Percentiles rank a stretch among this genome's conserved stretches.
These are phyloP conservation scores for Trichoderma erinaceum DNA, from an alignment of 495 filamentous ascomycete species.

Conservation along the genomic window DNA sequence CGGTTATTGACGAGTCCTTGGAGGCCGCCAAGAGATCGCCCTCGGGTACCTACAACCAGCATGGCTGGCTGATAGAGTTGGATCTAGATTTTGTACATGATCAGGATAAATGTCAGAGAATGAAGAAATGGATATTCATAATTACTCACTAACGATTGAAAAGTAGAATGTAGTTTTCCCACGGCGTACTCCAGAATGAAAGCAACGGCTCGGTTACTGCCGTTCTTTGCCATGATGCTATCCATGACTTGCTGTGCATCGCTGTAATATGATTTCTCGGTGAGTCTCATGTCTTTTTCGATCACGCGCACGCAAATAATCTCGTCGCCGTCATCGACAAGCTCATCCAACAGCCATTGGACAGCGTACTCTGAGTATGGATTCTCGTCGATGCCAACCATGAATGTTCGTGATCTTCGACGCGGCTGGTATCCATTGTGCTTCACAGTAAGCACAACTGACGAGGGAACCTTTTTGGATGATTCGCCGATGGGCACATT, in stretches of 20 bases:
- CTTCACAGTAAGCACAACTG: conserved; percentile 79
- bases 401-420: conserved; percentile 80
- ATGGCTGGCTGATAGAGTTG: conserved; percentile 90
- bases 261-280: conserved; percentile 72
- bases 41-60: conserved; percentile 90
- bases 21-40: conserved; percentile 78
- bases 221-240: conserved; percentile 78
- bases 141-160: conserved; percentile 77
- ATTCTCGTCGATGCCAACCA: conserved; percentile 91
- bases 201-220: conserved; percentile 76
- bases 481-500: conserved; percentile 66
- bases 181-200: conserved; percentile 84
- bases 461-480: conserved; percentile 64
- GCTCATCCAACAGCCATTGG: conserved; percentile 87
- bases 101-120: neutral
- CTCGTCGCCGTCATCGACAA: conserved; percentile 95
- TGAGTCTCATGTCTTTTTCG: conserved; percentile 71
- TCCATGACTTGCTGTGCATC: conserved; percentile 74
- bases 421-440: conserved; percentile 85
- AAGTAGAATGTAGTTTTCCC: conserved; percentile 86
- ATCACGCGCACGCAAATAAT: conserved; percentile 89
- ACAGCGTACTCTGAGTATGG: conserved; percentile 93
- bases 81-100: conserved; percentile 50
- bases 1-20: conserved; percentile 75
- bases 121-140: neutral